Conservation (phyloP, 2,329 filamentous ascomycete species). For the Ambrosiella xylebori region DNA sequence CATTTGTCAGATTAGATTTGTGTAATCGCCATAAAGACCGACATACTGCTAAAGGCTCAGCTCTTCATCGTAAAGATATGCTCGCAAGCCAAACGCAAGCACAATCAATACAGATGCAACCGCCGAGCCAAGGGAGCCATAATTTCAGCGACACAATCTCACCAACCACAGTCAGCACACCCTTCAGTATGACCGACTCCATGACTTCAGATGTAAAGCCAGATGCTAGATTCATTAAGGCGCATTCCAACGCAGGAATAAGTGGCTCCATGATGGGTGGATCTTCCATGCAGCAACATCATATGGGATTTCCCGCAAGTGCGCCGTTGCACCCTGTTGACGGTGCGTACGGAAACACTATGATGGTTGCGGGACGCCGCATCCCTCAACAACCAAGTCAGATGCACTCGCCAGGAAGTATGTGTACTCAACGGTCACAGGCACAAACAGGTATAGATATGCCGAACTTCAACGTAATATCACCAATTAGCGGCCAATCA, state of each 20-base stretch:
- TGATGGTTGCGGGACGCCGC: conserved; percentile 3
- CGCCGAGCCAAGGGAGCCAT: background rate
- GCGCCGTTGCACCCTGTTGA: conserved; percentile 11
- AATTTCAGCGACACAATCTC: background rate
- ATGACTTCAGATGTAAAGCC: conserved; percentile 31
- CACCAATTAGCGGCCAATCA: conserved; percentile 32
- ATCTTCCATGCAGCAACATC: background rate
- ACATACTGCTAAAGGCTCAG: conserved; percentile 63
- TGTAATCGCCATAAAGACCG: conserved; percentile 72
- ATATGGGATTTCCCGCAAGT: conserved; percentile 15
- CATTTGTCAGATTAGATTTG: conserved; percentile 85
- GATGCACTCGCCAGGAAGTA: conserved; percentile 5
- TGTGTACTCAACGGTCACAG: conserved; percentile 2
- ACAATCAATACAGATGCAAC: conserved; percentile 2
- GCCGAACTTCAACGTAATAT: conserved; percentile 34
- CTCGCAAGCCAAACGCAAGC: conserved; percentile 17
- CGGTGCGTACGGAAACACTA: conserved; percentile 6
- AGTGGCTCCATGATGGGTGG: background rate
- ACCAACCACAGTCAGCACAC: background rate
- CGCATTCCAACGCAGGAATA: background rate
- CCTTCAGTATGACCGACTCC: conserved; percentile 16
- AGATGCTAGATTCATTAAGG: conserved; percentile 22
- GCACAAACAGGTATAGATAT: conserved; percentile 15
- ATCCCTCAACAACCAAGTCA: background rate
- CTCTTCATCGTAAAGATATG: conserved; percentile 53